phyloP scores from a whole-genome alignment of 2,329 filamentous ascomycete species.

The Ophiostoma quercus region DNA sequence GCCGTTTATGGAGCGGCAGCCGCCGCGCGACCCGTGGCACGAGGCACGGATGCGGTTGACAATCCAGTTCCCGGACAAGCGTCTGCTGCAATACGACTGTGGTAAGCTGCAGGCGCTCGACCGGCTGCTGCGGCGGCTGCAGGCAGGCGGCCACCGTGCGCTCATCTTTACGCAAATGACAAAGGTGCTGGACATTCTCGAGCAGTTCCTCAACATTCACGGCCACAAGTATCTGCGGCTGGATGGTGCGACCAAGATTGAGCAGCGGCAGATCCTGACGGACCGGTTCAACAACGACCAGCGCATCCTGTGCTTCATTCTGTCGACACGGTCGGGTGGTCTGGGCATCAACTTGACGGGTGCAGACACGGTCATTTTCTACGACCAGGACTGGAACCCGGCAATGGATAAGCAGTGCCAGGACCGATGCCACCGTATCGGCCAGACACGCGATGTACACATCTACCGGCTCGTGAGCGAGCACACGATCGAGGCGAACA shows the following conservation, averaged over 20 bases:
- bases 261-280: constrained; percentile 89
- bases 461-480: constrained; percentile 93
- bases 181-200: constrained; percentile 92
- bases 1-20: constrained; percentile 52
- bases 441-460: constrained; percentile 94
- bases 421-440: constrained; percentile 93
- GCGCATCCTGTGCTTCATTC: constrained; percentile 88
- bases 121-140: constrained; percentile 75
- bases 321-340: constrained; percentile 90
- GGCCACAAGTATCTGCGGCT: constrained; percentile 94
- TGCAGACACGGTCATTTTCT: constrained; percentile 97
- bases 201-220: constrained; percentile 96
- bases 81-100: constrained; percentile 95
- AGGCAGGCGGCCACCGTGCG: constrained; percentile 84
- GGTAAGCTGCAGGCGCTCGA: constrained; percentile 92
- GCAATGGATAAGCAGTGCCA: constrained; percentile 99
- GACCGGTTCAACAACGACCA: constrained; percentile 95
- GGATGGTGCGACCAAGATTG: constrained; percentile 93
- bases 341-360: constrained; percentile 95
- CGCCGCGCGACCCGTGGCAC: constrained; percentile 76
- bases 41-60: constrained; percentile 86
- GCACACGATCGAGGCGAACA: constrained; percentile 96
- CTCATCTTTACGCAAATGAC: constrained; percentile 99
- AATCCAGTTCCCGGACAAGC: constrained; percentile 94
- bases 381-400: constrained; percentile 98